phyloP scores from a whole-genome alignment of 2,329 filamentous ascomycete genomes.

The Neofusicoccum sp. region DNA sequence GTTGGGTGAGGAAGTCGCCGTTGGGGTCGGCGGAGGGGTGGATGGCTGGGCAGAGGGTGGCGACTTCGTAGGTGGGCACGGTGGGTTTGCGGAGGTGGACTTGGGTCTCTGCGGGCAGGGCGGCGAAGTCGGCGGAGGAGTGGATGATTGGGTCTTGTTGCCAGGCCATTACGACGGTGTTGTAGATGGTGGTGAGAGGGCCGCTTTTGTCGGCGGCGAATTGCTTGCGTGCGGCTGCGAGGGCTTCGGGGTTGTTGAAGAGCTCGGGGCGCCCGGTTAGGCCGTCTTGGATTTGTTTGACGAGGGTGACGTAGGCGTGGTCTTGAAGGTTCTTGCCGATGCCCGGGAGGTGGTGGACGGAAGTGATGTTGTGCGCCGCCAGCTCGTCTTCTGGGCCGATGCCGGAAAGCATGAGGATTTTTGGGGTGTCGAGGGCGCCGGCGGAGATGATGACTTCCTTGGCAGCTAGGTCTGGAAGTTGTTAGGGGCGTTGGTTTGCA shows the following conservation, averaged over 20 bases:
- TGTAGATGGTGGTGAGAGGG: conserved; percentile 13
- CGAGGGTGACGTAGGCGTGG: conserved; percentile 30
- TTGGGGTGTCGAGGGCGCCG: conserved; percentile 35
- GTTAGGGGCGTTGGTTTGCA: not conserved
- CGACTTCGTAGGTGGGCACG: conserved; percentile 58
- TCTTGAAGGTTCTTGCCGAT: conserved; percentile 49
- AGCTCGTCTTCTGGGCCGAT: conserved; percentile 47
- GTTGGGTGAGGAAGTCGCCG: conserved; percentile 35
- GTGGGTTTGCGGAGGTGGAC: conserved; percentile 48
- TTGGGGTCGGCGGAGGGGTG: conserved; percentile 1
- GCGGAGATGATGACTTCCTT: conserved; percentile 37
- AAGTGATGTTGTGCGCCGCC: conserved; percentile 40
- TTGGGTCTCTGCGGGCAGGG: conserved; percentile 46
- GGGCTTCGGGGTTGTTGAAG: conserved; percentile 6
- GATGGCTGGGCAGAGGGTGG: conserved; percentile 29
- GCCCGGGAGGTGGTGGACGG: conserved; percentile 40
- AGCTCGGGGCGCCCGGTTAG: not conserved
- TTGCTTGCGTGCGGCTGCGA: conserved; percentile 3
- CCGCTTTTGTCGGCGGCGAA: conserved; percentile 1
- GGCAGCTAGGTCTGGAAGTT: not conserved
- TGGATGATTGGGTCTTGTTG: conserved; percentile 34
- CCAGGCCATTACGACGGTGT: conserved; percentile 32
- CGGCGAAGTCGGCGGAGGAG: conserved; percentile 50
- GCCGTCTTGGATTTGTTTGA: not conserved
- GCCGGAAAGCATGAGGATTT: conserved; percentile 49